phyloP scores from a whole-genome alignment of 2,329 filamentous ascomycete species.

The Hypoxylon sp. region DNA sequence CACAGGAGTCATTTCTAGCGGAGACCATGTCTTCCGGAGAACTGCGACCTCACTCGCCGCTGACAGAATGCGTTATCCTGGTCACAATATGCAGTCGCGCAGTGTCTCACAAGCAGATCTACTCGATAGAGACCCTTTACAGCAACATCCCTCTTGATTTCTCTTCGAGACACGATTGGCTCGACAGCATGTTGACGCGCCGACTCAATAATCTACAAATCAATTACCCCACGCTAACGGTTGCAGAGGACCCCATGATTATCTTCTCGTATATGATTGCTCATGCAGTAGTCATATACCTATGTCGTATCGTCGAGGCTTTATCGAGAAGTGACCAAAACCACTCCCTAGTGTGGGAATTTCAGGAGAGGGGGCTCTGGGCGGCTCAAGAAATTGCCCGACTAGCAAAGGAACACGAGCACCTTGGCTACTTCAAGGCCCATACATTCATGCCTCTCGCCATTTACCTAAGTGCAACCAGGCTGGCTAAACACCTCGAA shows the following conservation, averaged over 20 bases:
- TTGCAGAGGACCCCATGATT: constrained; percentile 32
- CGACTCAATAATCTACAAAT: constrained; percentile 28
- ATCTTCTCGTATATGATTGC: constrained; percentile 33
- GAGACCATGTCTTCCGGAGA: constrained; percentile 33
- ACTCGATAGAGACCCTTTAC: constrained; percentile 31
- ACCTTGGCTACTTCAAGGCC: constrained; percentile 32
- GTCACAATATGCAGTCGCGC: constrained; percentile 34
- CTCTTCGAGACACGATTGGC: constrained; percentile 29
- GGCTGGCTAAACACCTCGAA: constrained; percentile 26
- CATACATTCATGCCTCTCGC: constrained; percentile 34
- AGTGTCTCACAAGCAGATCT: constrained; percentile 33
- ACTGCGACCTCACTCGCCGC: constrained; percentile 26
- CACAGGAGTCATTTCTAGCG: constrained; percentile 30
- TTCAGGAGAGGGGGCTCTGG: constrained; percentile 29
- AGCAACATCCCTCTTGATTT: constrained; percentile 33
- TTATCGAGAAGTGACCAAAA: constrained; percentile 23
- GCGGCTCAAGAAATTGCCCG: constrained; percentile 31
- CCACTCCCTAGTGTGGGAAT: constrained; percentile 28
- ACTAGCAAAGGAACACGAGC: constrained; percentile 30
- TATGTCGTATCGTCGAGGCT: constrained; percentile 30
- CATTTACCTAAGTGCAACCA: constrained; percentile 27
- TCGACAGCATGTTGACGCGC: constrained; percentile 30
- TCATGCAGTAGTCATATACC: constrained; percentile 26
- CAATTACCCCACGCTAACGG: constrained; percentile 26
- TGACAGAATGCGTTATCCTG: constrained; percentile 34